These are phyloP conservation scores for Penicillium sclerotigenum DNA, from an alignment of 2,329 filamentous ascomycete genomes.

Conservation along the genomic window DNA sequence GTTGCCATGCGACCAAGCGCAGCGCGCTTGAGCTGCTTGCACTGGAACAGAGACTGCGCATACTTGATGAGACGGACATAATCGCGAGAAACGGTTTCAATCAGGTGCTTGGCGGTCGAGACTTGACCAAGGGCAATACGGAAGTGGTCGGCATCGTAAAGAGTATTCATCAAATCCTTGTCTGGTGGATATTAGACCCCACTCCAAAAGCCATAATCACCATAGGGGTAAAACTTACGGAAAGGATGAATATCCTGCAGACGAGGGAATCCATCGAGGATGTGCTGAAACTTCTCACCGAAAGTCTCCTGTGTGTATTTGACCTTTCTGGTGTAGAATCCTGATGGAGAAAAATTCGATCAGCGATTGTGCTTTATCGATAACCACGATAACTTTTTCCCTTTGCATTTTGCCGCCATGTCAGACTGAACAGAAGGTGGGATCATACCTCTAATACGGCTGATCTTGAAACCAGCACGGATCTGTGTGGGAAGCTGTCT, in stretches of 20 bases:
- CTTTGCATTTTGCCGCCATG: neutral
- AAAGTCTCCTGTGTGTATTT: conserved; percentile 98
- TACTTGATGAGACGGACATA: conserved; percentile 97
- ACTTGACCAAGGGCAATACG: conserved; percentile 93
- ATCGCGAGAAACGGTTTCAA: conserved; percentile 93
- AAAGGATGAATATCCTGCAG: conserved; percentile 95
- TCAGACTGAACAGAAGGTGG: neutral
- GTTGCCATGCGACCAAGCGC: conserved; percentile 98
- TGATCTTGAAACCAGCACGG: conserved; percentile 91
- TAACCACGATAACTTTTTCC: conserved; percentile 22
- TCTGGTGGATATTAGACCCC: conserved; percentile 39
- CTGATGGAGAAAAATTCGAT: conserved; percentile 43
- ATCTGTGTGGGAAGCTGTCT: conserved; percentile 93
- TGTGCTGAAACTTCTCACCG: conserved; percentile 84
- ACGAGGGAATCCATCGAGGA: conserved; percentile 88
- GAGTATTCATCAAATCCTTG: conserved; percentile 88
- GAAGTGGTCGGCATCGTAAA: conserved; percentile 98
- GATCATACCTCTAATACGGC: conserved; percentile 67
- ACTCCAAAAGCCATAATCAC: neutral
- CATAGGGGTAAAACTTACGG: conserved; percentile 51
- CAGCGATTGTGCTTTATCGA: conserved; percentile 30
- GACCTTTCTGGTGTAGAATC: conserved; percentile 96
- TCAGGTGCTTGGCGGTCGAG: conserved; percentile 91
- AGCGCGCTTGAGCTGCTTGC: conserved; percentile 96
- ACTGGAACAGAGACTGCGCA: conserved; percentile 94